Evolutionary conservation across 305 asterid genomes (phyloP).

Genomic region (Fraxinus dipetala): DNA sequence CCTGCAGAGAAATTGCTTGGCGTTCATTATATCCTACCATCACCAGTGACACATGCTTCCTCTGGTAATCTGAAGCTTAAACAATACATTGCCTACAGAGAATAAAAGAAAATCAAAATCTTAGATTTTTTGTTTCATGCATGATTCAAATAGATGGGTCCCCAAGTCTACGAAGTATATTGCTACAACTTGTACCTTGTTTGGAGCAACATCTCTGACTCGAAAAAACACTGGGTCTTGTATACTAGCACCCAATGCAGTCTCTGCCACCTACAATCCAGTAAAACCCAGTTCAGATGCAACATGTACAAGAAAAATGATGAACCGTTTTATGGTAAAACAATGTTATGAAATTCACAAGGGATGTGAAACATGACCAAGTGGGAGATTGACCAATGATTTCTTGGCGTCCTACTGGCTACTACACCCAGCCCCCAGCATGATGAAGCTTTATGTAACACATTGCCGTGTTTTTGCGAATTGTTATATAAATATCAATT

Average conservation of each 20-base stretch:
- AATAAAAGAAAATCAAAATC: background rate
- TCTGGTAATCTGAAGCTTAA: slow-evolving; percentile 85
- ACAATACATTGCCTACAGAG: slow-evolving; percentile 84
- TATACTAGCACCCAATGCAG: slow-evolving; percentile 61
- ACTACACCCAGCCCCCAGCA: background rate
- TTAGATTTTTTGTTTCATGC: background rate
- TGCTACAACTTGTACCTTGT: slow-evolving; percentile 55
- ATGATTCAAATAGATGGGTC: background rate
- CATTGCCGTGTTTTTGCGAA: background rate
- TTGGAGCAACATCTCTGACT: slow-evolving; percentile 92
- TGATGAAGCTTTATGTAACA: background rate
- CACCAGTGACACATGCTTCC: slow-evolving; percentile 54
- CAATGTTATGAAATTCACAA: background rate
- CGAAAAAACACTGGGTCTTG: slow-evolving; percentile 55
- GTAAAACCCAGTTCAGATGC: slow-evolving; percentile 14
- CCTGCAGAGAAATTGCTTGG: background rate
- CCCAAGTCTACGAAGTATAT: background rate
- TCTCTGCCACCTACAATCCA: slow-evolving; percentile 63
- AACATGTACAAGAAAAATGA: slow-evolving; percentile 3
- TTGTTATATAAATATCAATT: background rate
- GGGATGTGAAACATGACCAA: background rate
- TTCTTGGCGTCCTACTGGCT: background rate
- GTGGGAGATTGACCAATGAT: background rate
- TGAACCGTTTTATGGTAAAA: background rate
- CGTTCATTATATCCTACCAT: background rate